Evolutionary conservation across 768 basidiomycete species (phyloP).

Genomic region (Fomitopsis pulvina): DNA sequence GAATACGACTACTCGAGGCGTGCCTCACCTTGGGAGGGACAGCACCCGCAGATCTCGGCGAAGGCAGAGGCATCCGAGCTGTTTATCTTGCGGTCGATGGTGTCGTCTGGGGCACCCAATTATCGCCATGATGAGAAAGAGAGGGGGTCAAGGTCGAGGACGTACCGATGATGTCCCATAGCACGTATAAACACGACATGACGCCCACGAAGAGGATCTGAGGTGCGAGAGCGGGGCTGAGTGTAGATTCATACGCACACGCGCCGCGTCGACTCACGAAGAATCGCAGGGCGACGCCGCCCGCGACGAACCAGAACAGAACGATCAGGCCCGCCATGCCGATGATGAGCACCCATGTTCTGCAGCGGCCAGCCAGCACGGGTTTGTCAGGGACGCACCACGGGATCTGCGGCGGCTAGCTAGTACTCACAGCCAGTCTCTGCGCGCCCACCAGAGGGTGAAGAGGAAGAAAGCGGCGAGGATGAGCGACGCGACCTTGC

Average conservation of each 20-base stretch:
- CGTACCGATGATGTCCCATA: constrained; percentile 84
- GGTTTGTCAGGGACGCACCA: too few species aligned
- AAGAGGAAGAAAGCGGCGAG: constrained; percentile 83
- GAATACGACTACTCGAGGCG: background rate
- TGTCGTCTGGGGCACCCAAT: constrained; percentile 54
- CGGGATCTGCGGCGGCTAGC: too few species aligned
- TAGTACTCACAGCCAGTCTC: constrained; percentile 63
- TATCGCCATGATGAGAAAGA: too few species aligned
- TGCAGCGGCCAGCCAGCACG: constrained; percentile 19
- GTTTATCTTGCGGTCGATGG: constrained; percentile 77
- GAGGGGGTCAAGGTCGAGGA: constrained; percentile 1
- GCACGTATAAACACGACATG: constrained; percentile 83
- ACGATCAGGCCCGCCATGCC: constrained; percentile 77
- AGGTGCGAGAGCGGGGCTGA: background rate
- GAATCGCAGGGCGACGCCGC: constrained; percentile 69
- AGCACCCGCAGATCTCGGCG: constrained; percentile 80
- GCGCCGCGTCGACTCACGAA: constrained; percentile 40
- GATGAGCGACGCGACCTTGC: constrained; percentile 75
- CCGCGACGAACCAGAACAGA: constrained; percentile 78
- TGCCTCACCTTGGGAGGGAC: constrained; percentile 64
- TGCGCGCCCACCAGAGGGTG: constrained; percentile 84
- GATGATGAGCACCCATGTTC: constrained; percentile 73
- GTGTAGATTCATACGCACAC: background rate
- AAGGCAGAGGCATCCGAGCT: constrained; percentile 85
- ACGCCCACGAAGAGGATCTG: constrained; percentile 78